A percentile compares a stretch with the other conserved stretches of the same genome.
phyloP scores from a whole-genome alignment of 208 protist genomes.

The Leishmania tarentolae region DNA sequence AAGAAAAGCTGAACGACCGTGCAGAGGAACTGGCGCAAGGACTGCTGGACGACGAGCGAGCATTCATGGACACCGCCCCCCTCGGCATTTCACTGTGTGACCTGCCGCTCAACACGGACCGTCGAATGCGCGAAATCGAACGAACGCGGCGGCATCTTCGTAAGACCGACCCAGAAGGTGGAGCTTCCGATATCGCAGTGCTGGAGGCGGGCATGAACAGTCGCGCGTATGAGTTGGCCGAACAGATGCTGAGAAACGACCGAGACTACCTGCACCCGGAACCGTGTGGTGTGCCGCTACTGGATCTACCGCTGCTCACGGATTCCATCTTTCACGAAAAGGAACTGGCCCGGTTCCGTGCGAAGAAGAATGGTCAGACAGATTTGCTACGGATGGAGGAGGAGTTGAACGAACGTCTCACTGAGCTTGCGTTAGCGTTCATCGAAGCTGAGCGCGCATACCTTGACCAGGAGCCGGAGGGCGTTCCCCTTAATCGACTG shows the following conservation, averaged over 20 bases:
- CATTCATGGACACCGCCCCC: constrained; percentile 71
- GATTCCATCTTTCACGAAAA: constrained; percentile 64
- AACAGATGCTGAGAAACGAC: constrained; percentile 53
- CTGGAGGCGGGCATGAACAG: constrained; percentile 65
- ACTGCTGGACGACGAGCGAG: constrained; percentile 56
- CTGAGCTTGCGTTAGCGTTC: constrained; percentile 65
- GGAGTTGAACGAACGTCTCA: constrained; percentile 49
- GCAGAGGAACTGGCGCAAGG: constrained; percentile 52
- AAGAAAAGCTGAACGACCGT: constrained; percentile 65
- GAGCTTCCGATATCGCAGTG: constrained; percentile 36
- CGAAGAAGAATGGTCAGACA: constrained; percentile 18
- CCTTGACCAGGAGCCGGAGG: constrained; percentile 79
- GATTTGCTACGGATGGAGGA: constrained; percentile 50
- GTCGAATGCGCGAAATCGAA: constrained; percentile 67
- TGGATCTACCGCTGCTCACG: constrained; percentile 57
- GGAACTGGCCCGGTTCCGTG: constrained; percentile 44
- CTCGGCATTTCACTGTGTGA: constrained; percentile 64
- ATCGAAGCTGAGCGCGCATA: constrained; percentile 64
- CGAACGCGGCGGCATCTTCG: constrained; percentile 52
- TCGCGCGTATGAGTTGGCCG: constrained; percentile 62
- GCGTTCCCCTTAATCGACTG: constrained; percentile 63
- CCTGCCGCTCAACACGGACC: constrained; percentile 70
- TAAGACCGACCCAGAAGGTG: constrained; percentile 35
- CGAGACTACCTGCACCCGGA: constrained; percentile 70
- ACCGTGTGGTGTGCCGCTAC: constrained; percentile 67